Percentiles rank a stretch among this genome's conserved stretches.
These are phyloP conservation scores for Tetratostichococcus sp. DNA, from an alignment of 139 green algal genomes.

Conservation along the genomic window DNA sequence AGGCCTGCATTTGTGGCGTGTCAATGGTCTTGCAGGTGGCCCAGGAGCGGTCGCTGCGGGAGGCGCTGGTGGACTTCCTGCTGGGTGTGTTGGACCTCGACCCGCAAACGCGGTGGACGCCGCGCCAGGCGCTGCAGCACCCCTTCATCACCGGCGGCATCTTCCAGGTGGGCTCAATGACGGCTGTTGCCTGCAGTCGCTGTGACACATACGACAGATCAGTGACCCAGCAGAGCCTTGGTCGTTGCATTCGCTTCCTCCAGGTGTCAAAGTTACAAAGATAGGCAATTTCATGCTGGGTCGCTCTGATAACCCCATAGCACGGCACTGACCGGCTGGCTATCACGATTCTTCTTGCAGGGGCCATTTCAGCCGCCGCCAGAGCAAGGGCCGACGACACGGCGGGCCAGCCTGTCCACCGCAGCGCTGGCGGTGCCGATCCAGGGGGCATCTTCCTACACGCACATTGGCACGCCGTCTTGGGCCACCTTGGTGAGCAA, in stretches of 20 bases:
- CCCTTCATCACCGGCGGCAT: slow-evolving; percentile 77
- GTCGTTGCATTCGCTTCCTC: too few relatives aligned
- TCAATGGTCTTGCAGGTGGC: slow-evolving; percentile 21
- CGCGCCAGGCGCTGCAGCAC: slow-evolving; percentile 74
- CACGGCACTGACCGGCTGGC: too few relatives aligned
- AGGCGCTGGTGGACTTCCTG: slow-evolving; percentile 83
- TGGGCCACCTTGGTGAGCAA: neutral
- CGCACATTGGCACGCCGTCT: neutral
- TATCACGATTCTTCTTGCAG: neutral
- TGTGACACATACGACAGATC: too few relatives aligned
- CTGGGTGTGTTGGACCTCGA: slow-evolving; percentile 65
- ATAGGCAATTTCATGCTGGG: too few relatives aligned
- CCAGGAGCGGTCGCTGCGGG: slow-evolving; percentile 29
- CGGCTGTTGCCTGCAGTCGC: too few relatives aligned
- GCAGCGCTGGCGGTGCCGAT: neutral
- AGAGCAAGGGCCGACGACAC: slow-evolving; percentile 13
- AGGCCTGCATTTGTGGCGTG: too few relatives aligned
- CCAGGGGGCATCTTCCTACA: slow-evolving; percentile 1
- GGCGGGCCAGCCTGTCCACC: neutral
- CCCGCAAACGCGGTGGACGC: slow-evolving; percentile 57
- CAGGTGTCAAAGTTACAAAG: too few relatives aligned
- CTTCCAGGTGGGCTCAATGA: neutral
- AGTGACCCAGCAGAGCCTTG: too few relatives aligned
- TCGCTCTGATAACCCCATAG: too few relatives aligned
- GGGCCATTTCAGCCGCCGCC: slow-evolving; percentile 67